Conservation (phyloP, 169 alveolate species). For the Plasmodium yoelii region DNA sequence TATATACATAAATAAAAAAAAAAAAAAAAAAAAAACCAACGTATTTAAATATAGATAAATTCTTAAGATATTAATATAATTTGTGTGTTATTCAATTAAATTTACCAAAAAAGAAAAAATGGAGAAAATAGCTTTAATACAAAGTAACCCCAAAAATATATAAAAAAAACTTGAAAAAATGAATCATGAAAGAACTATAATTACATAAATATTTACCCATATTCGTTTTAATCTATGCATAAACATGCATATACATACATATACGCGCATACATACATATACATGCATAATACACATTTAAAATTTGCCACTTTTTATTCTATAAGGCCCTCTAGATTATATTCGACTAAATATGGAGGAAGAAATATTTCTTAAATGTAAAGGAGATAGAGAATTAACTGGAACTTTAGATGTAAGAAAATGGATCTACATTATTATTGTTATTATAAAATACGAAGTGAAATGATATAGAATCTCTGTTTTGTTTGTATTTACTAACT, state of each 20-base stretch:
- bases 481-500: neutral
- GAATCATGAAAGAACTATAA: too few species aligned
- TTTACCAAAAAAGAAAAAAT: neutral
- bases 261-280: neutral
- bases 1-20: too few species aligned
- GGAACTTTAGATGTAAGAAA: constrained; percentile 90
- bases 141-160: neutral
- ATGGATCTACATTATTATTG: neutral
- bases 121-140: constrained; percentile 3
- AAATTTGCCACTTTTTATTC: neutral
- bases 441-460: neutral
- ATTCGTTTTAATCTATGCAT: too few species aligned
- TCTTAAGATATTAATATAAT: too few species aligned
- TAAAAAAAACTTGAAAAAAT: too few species aligned
- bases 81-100: too few species aligned
- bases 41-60: too few species aligned
- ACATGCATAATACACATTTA: too few species aligned
- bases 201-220: too few species aligned
- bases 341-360: constrained; percentile 92
- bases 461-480: neutral
- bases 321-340: constrained; percentile 91
- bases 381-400: constrained; percentile 91
- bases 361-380: constrained; percentile 89
- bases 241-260: too few species aligned
- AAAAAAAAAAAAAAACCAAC: too few species aligned